Conservation (phyloP, 1,139 yeast genomes). For the Suhomyces chickasaworum region DNA sequence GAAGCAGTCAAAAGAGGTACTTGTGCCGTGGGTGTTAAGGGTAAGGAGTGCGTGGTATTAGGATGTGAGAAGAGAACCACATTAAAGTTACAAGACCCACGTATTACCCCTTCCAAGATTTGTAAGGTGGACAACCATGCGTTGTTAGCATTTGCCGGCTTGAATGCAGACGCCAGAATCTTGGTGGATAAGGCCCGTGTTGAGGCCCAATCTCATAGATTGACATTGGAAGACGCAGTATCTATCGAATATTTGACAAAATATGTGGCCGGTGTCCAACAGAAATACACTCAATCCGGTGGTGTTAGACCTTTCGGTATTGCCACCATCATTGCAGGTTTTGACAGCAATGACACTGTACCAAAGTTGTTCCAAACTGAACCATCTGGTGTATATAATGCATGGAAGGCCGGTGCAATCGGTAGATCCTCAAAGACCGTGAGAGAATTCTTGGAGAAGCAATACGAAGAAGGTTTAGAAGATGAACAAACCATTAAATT, state of each 20-base stretch:
- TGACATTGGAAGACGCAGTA: constrained; percentile 93
- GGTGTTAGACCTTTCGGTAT: constrained; percentile 97
- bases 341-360: constrained; percentile 77
- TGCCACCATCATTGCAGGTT: constrained; percentile 93
- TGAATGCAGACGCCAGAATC: constrained; percentile 96
- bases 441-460: constrained; percentile 91
- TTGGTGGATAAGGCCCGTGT: constrained; percentile 93
- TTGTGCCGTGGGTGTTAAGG: constrained; percentile 96
- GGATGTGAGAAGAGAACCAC: constrained; percentile 98
- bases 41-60: constrained; percentile 81
- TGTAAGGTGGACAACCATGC: constrained; percentile 90
- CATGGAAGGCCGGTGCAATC: constrained; percentile 99
- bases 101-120: constrained; percentile 93
- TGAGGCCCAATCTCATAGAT: constrained; percentile 95
- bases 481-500: constrained; percentile 79
- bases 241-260: constrained; percentile 89
- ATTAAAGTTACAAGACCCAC: constrained; percentile 90
- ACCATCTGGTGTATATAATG: constrained; percentile 95
- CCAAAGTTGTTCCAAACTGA: constrained; percentile 94
- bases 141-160: constrained; percentile 92
- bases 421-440: constrained; percentile 96
- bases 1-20: constrained; percentile 99
- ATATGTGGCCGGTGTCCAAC: constrained; percentile 96
- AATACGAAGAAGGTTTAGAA: constrained; percentile 70
- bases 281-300: constrained; percentile 96